These are phyloP conservation scores for Phytophthora fragariae DNA, from an alignment of 352 stramenopile species.

Conservation along the genomic window DNA sequence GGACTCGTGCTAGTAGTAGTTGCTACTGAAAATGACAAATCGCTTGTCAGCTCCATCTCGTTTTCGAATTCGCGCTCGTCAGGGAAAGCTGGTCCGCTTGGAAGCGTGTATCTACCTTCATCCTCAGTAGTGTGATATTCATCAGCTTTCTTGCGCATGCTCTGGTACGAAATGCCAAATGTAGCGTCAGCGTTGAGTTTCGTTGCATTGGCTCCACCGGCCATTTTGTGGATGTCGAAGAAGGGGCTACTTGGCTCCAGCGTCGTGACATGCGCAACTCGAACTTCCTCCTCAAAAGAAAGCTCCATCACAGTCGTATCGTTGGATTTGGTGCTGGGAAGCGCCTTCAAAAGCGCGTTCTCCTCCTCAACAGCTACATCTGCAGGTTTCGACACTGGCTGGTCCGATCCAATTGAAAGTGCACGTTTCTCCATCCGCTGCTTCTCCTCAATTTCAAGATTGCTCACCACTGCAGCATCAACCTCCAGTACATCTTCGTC, in stretches of 20 bases:
- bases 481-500: constrained; percentile 66
- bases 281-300: constrained; percentile 44
- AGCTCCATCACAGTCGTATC: constrained; percentile 20
- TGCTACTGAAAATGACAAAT: constrained; percentile 49
- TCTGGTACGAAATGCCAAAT: constrained; percentile 78
- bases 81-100: constrained; percentile 50
- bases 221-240: constrained; percentile 32
- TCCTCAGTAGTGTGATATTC: constrained; percentile 14
- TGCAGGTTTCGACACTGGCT: not conserved
- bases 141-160: constrained; percentile 35
- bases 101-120: constrained; percentile 36
- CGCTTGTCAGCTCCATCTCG: constrained; percentile 42
- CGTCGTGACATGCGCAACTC: constrained; percentile 39
- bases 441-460: constrained; percentile 35
- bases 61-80: constrained; percentile 60
- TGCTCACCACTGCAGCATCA: constrained; percentile 41
- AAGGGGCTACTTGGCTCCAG: constrained; percentile 29
- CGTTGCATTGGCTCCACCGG: constrained; percentile 11
- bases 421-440: constrained; percentile 15
- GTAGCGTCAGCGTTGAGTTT: constrained; percentile 22
- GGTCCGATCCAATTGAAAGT: not conserved
- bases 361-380: constrained; percentile 5
- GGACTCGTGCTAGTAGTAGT: constrained; percentile 1
- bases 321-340: constrained; percentile 18
- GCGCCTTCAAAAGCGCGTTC: constrained; percentile 30